Evolutionary conservation across 305 asterid genomes (phyloP).

Genomic region (Striga hermonthica): DNA sequence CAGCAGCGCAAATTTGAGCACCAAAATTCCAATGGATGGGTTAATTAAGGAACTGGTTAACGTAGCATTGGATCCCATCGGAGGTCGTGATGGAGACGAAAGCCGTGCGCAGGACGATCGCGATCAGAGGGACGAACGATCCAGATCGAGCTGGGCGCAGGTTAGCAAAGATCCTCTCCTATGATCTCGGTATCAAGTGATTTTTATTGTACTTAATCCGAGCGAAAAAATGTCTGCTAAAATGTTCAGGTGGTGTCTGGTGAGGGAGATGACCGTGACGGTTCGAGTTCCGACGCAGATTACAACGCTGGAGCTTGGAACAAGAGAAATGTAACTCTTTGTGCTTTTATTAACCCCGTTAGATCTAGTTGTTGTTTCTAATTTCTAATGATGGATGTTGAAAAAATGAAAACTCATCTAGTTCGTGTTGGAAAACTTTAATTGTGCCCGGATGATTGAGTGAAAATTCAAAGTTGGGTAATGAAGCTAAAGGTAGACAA

Average conservation of each 20-base stretch:
- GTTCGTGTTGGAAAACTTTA: no score
- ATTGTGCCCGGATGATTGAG: no score
- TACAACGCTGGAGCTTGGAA: conserved; percentile 29
- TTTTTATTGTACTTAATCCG: no score
- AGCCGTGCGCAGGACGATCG: conserved; percentile 19
- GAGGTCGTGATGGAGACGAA: conserved; percentile 31
- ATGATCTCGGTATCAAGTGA: neutral
- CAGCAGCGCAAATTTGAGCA: neutral
- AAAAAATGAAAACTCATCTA: no score
- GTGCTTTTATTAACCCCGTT: neutral
- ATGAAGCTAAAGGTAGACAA: no score
- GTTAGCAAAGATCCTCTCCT: conserved; percentile 33
- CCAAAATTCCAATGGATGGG: conserved; percentile 51
- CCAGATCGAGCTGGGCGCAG: conserved; percentile 80
- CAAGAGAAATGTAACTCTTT: conserved; percentile 33
- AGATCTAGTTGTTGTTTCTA: neutral
- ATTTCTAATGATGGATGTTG: neutral
- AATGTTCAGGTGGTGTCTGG: conserved; percentile 64
- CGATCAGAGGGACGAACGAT: conserved; percentile 35
- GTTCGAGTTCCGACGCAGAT: conserved; percentile 29
- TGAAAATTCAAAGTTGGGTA: no score
- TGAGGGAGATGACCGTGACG: conserved; percentile 41
- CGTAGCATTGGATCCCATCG: conserved; percentile 48
- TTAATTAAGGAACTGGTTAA: conserved; percentile 56
- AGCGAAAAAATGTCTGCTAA: conserved; percentile 9